These are phyloP conservation scores for Prunella vulgaris DNA, from an alignment of 257 asterid species.

Conservation along the genomic window DNA sequence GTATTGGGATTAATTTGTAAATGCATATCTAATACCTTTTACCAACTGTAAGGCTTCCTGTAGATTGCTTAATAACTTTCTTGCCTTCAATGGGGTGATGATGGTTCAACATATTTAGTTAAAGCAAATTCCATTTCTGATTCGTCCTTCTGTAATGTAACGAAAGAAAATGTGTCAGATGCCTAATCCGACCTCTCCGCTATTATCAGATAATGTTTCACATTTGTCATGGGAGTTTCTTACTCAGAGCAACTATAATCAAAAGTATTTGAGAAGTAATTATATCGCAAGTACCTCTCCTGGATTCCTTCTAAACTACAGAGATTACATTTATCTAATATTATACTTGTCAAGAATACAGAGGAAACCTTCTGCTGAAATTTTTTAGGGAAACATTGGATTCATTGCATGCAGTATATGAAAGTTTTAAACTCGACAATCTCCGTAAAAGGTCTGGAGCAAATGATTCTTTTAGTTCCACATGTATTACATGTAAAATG, in stretches of 20 bases:
- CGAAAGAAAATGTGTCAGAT: slow-evolving; percentile 44
- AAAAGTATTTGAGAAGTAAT: slow-evolving; percentile 44
- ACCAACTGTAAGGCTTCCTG: no score
- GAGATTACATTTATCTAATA: slow-evolving; percentile 34
- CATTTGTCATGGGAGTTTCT: slow-evolving; percentile 91
- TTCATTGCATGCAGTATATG: slow-evolving; percentile 87
- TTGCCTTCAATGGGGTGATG: slow-evolving; percentile 65
- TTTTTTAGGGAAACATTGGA: slow-evolving; percentile 61
- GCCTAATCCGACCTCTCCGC: slow-evolving; percentile 28
- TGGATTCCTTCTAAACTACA: slow-evolving; percentile 34
- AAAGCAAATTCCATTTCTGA: slow-evolving; percentile 46
- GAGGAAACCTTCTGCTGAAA: slow-evolving; percentile 37
- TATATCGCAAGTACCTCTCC: slow-evolving; percentile 39
- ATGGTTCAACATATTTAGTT: slow-evolving; percentile 46
- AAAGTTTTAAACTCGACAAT: slow-evolving; percentile 79
- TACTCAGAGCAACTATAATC: slow-evolving; percentile 63
- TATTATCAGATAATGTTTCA: slow-evolving; percentile 37
- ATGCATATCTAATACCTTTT: no score
- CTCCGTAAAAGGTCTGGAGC: slow-evolving; percentile 75
- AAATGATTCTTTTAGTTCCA: background rate
- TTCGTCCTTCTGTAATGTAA: slow-evolving; percentile 59
- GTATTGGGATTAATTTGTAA: no score
- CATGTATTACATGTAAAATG: background rate
- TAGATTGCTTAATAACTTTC: slow-evolving; percentile 61
- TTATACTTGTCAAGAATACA: slow-evolving; percentile 26